These are phyloP conservation scores for Aspergillus taichungensis DNA, from an alignment of 495 filamentous ascomycete species.

Conservation along the genomic window DNA sequence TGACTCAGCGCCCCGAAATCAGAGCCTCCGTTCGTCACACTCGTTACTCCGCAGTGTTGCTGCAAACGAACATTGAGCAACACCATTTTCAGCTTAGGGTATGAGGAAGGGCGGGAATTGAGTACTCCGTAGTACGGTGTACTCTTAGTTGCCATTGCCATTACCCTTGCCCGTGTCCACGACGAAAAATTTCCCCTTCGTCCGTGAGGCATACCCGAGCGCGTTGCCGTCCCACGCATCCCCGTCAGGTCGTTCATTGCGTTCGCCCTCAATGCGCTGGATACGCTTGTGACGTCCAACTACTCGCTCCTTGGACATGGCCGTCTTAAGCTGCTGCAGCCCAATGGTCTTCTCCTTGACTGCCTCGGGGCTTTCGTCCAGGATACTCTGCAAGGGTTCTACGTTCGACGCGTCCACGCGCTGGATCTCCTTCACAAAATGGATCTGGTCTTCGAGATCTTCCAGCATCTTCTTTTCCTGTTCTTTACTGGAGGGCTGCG, in stretches of 20 bases:
- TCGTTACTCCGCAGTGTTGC: neutral
- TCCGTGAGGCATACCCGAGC: slow-evolving; percentile 54
- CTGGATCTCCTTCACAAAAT: slow-evolving; percentile 81
- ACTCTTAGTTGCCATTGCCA: too few relatives aligned
- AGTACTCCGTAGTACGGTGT: slow-evolving; percentile 1
- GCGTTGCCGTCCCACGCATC: slow-evolving; percentile 55
- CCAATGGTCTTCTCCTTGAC: slow-evolving; percentile 46
- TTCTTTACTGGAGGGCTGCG: slow-evolving; percentile 49
- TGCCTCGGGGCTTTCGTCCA: slow-evolving; percentile 63
- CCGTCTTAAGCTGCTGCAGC: slow-evolving; percentile 40
- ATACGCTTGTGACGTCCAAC: slow-evolving; percentile 43
- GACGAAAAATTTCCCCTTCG: slow-evolving; percentile 66
- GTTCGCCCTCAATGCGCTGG: slow-evolving; percentile 24
- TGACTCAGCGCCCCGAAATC: slow-evolving; percentile 10
- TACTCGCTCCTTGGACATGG: slow-evolving; percentile 43
- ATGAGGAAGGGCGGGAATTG: neutral
- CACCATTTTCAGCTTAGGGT: too few relatives aligned
- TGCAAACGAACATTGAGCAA: too few relatives aligned
- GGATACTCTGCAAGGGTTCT: slow-evolving; percentile 63
- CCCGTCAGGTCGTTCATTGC: slow-evolving; percentile 28
- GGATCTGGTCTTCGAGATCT: slow-evolving; percentile 73
- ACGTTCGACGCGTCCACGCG: slow-evolving; percentile 65
- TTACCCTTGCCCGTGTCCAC: slow-evolving; percentile 49
- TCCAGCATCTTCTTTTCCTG: slow-evolving; percentile 58
- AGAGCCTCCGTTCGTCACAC: neutral